Evolutionary conservation across 2,329 filamentous ascomycete genomes (phyloP).

Genomic region (Cercospora zeae-maydis): DNA sequence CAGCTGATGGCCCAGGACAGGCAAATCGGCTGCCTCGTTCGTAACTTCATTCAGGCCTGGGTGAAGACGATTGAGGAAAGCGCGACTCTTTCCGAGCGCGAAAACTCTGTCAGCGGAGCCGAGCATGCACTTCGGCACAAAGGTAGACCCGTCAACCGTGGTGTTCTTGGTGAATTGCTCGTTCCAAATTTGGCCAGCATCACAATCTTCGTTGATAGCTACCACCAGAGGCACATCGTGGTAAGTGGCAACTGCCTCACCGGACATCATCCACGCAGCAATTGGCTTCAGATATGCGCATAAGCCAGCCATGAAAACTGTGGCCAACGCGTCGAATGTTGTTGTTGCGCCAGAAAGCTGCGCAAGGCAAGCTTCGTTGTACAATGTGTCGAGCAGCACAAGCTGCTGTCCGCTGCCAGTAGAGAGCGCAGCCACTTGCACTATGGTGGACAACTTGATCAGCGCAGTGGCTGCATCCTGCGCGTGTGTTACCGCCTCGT

Average conservation of each 20-base stretch:
- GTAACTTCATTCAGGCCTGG: not conserved
- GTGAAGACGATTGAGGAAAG: conserved; percentile 73
- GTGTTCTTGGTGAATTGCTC: conserved; percentile 66
- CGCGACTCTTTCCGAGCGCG: conserved; percentile 80
- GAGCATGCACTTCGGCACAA: conserved; percentile 72
- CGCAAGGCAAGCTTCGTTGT: conserved; percentile 63
- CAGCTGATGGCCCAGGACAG: conserved; percentile 10
- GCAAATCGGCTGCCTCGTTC: not conserved
- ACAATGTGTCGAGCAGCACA: conserved; percentile 74
- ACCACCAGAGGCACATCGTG: conserved; percentile 50
- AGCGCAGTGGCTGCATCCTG: conserved; percentile 54
- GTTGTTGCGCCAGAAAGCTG: conserved; percentile 65
- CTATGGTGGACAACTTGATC: conserved; percentile 60
- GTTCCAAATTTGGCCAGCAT: conserved; percentile 69
- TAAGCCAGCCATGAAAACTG: conserved; percentile 76
- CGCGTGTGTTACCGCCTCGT: conserved; percentile 59
- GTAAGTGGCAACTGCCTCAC: conserved; percentile 55
- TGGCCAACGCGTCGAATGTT: conserved; percentile 61
- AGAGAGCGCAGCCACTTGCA: conserved; percentile 35
- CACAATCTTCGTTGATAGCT: conserved; percentile 71
- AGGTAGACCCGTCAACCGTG: conserved; percentile 57
- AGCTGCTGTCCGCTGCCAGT: conserved; percentile 54
- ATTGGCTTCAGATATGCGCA: conserved; percentile 78
- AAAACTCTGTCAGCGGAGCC: conserved; percentile 70
- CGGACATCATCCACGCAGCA: conserved; percentile 77